Conservation (phyloP, 2,329 filamentous ascomycete genomes). For the Diaporthe citriasiana region DNA sequence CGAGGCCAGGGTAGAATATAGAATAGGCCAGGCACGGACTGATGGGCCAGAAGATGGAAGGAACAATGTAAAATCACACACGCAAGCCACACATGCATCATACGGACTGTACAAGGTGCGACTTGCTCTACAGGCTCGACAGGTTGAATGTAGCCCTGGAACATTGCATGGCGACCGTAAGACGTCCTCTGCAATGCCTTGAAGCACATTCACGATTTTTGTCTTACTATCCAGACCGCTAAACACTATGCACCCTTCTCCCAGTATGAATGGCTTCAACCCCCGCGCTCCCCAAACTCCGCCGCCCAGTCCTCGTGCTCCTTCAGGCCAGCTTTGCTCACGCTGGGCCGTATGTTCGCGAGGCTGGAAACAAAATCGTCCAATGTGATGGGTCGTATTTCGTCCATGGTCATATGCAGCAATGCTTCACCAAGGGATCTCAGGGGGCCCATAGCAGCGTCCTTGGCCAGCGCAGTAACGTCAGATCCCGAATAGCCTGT, state of each 20-base stretch:
- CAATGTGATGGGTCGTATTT: conserved; percentile 89
- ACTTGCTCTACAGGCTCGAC: background rate
- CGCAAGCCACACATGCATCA: background rate
- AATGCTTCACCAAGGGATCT: conserved; percentile 91
- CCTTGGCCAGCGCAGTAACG: conserved; percentile 96
- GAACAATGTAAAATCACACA: conserved; percentile 22
- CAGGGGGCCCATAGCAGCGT: conserved; percentile 96
- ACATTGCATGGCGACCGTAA: background rate
- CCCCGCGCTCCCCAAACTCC: conserved; percentile 93
- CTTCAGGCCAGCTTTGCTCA: conserved; percentile 86
- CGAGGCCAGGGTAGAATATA: background rate
- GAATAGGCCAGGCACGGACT: background rate
- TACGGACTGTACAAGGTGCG: background rate
- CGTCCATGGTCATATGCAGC: conserved; percentile 91
- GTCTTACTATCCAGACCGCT: conserved; percentile 10
- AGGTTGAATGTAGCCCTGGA: background rate
- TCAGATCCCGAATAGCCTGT: conserved; percentile 97
- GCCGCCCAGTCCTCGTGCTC: conserved; percentile 95
- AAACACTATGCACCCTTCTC: background rate
- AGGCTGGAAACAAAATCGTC: conserved; percentile 89
- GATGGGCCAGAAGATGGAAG: background rate
- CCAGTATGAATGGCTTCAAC: conserved; percentile 59
- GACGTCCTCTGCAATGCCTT: background rate
- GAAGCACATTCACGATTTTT: background rate
- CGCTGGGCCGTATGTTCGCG: conserved; percentile 87